Evolutionary conservation across 345 rosid genomes (phyloP), one percentile per base, ranked within the genome.

Genomic region (Dipteronia sinensis): DNA sequence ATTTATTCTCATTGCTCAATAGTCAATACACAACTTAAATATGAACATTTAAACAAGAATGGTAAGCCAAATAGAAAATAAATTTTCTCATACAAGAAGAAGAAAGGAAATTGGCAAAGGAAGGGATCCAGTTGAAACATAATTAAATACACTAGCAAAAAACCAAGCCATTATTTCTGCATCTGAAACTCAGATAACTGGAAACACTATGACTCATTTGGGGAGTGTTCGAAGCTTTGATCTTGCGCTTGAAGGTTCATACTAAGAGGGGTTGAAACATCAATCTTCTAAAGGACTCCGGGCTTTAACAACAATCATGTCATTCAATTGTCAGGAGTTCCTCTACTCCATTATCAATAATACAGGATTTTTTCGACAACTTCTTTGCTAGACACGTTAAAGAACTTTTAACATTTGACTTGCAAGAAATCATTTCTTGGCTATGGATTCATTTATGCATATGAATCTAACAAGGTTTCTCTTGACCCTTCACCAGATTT

Each of bases 391-490:
- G 23, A 65, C 71, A 51, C 2, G 10, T 64, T 12, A 69, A 46
- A 11, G 56, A 22, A 22, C 19, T 19, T 27, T 59, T 20, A 59
- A 22, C 27, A 12, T 25, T 31, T 31, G 19, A 2, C 51, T 51
- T 13, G 22, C 67, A 46, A 40, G 68, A 59, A 20, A 40, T n/a
- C 25, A 38, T 3, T 2, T 38, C 6, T 73, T 44, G 7, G 38
- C 31, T 1, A 31, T 63, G 15, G 49, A 65, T 20, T 10, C 47
- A 20, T 65, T 65, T 34, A 75, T 51, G 64, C 78, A 75, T n/a
- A 79, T 16, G 84, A 66, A 75, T 58, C 69, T 73, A 86, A 47
- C 80, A 89, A 56, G 56, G 86, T 88, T 58, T 85, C 83, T 79
- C 79, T 79, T 7, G 71, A 67, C 7, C 38, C 83, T 46, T 76